These are phyloP conservation scores for Cnidoscolus chayamansa DNA, from an alignment of 441 rosid species.

Conservation along the genomic window DNA sequence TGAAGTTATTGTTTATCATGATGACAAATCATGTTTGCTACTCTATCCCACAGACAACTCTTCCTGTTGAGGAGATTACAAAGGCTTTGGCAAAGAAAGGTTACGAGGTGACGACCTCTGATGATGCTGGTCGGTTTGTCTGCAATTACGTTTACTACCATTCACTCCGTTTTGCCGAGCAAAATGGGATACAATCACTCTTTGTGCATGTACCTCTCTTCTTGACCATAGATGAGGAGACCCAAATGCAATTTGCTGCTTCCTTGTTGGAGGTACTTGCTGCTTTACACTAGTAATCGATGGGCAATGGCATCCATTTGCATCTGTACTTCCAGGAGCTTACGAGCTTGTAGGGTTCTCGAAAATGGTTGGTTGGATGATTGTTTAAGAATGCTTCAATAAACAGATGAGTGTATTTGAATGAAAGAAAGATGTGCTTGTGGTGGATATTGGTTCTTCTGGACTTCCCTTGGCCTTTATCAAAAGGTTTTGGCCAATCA, in stretches of 20 bases:
- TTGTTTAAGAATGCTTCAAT: constrained; percentile 31
- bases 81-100: constrained; percentile 65
- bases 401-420: constrained; percentile 29
- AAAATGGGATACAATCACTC: constrained; percentile 67
- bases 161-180: constrained; percentile 82
- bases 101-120: constrained; percentile 69
- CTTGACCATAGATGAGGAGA: constrained; percentile 74
- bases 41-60: constrained; percentile 51
- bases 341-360: constrained; percentile 16
- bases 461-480: constrained; percentile 23
- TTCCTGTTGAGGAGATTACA: constrained; percentile 68
- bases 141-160: constrained; percentile 97
- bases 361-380: constrained; percentile 22
- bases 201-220: constrained; percentile 96
- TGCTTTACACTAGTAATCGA: constrained; percentile 51
- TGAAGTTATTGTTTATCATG: constrained; percentile 6
- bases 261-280: constrained; percentile 87
- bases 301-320: constrained; percentile 15
- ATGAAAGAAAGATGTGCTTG: constrained; percentile 29
- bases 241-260: constrained; percentile 82
- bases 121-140: constrained; percentile 94
- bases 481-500: constrained; percentile 9
- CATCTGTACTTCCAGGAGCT: constrained; percentile 25
- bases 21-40: too few species aligned
- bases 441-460: constrained; percentile 22